Percentiles rank a stretch among this genome's conserved stretches.
These are phyloP conservation scores for Singerocomus inundabilis DNA, from an alignment of 1,284 basidiomycete genomes.

Conservation along the genomic window DNA sequence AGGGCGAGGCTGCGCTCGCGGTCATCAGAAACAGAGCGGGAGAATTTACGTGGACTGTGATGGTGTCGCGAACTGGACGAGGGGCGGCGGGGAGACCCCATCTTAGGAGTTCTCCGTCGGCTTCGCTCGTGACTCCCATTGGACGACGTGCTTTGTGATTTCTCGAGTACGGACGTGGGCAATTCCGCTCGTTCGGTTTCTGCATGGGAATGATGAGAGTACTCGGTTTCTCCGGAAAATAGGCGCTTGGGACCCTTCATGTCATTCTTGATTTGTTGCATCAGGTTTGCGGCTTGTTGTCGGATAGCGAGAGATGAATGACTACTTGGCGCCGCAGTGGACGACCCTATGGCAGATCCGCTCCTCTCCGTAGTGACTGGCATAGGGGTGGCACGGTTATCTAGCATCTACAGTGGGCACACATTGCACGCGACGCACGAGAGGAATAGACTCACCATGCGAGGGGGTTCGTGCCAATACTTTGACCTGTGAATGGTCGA, in stretches of 20 bases:
- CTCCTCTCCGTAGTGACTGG: conserved; percentile 13
- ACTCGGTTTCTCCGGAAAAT: conserved; percentile 63
- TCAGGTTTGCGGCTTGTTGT: conserved; percentile 71
- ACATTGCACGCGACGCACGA: not conserved
- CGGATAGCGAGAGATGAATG: conserved; percentile 68
- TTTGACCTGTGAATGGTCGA: conserved; percentile 13
- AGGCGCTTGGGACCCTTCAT: conserved; percentile 68
- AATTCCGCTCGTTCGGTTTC: conserved; percentile 34
- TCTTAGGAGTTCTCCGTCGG: conserved; percentile 24
- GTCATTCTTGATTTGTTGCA: conserved; percentile 80
- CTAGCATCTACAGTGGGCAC: conserved; percentile 12
- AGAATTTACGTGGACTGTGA: conserved; percentile 26
- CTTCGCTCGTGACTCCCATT: conserved; percentile 20
- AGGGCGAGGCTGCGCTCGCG: conserved; percentile 24
- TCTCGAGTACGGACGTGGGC: conserved; percentile 14
- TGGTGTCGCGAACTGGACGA: conserved; percentile 25
- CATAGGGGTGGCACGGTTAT: conserved; percentile 8
- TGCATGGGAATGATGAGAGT: conserved; percentile 41
- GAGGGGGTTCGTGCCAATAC: not conserved
- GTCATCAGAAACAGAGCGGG: conserved; percentile 28
- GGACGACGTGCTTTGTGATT: conserved; percentile 22
- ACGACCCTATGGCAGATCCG: conserved; percentile 19
- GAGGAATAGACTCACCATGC: conserved; percentile 15
- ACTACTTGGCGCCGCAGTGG: conserved; percentile 30
- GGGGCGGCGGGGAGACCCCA: conserved; percentile 28